A percentile compares a stretch with the other conserved stretches of the same genome.
These are phyloP conservation scores for Noccaea bulbosa DNA, from an alignment of 345 rosid species.

Conservation along the genomic window DNA sequence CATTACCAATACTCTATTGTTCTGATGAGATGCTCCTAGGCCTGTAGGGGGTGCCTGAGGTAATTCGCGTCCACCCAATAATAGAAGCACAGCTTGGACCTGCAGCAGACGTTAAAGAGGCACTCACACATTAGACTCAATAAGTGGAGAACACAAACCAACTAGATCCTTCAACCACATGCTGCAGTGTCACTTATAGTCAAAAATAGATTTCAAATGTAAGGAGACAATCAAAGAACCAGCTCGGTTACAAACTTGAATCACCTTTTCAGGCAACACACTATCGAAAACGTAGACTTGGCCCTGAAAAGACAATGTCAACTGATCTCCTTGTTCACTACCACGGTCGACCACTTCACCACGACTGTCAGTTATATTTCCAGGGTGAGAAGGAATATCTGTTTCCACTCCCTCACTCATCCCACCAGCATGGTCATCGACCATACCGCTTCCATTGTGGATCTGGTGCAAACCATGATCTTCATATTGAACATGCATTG, in stretches of 20 bases:
- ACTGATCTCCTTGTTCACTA: constrained; percentile 60
- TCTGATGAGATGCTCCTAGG: constrained; percentile 46
- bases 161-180: constrained; percentile 16
- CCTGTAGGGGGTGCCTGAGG: constrained; percentile 48
- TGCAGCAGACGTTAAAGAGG: constrained; percentile 29
- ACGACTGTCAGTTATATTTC: constrained; percentile 50
- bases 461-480: constrained; percentile 53
- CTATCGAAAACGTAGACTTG: constrained; percentile 81
- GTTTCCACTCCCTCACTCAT: constrained; percentile 46
- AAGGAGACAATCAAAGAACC: neutral
- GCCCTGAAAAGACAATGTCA: constrained; percentile 75
- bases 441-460: constrained; percentile 50
- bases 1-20: constrained; percentile 42
- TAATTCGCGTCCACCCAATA: constrained; percentile 64
- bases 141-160: constrained; percentile 10
- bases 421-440: constrained; percentile 46
- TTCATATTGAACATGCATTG: constrained; percentile 51
- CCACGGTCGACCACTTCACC: constrained; percentile 48
- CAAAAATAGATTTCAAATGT: neutral
- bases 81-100: constrained; percentile 71
- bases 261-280: constrained; percentile 70
- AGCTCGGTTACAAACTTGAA: constrained; percentile 4
- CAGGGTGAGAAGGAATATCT: constrained; percentile 63
- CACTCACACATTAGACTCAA: neutral
- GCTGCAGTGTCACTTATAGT: constrained; percentile 2